These are phyloP conservation scores for Amanita inopinata DNA, from an alignment of 768 basidiomycete genomes.

Conservation along the genomic window DNA sequence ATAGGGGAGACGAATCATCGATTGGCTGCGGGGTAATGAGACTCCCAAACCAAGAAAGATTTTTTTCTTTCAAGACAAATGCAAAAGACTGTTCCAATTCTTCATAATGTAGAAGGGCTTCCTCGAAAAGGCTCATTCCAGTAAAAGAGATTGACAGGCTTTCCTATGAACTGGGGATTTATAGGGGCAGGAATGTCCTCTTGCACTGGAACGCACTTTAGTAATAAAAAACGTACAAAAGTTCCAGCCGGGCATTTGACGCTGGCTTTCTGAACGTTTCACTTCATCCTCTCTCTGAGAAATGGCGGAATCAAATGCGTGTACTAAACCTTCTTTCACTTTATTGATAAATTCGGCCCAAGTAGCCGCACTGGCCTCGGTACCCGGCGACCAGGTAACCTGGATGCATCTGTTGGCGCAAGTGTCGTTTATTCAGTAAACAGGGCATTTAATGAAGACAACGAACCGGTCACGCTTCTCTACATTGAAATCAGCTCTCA, in stretches of 20 bases:
- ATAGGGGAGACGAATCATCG: slow-evolving; percentile 75
- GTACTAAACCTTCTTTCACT: slow-evolving; percentile 83
- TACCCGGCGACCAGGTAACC: slow-evolving; percentile 63
- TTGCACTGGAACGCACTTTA: slow-evolving; percentile 46
- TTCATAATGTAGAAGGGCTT: slow-evolving; percentile 81
- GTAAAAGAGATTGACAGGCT: slow-evolving; percentile 88
- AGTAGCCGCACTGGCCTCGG: slow-evolving; percentile 57
- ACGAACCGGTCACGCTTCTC: slow-evolving; percentile 78
- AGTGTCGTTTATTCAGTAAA: neutral
- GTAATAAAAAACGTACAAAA: slow-evolving; percentile 95
- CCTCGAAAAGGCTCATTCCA: slow-evolving; percentile 81
- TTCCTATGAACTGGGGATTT: slow-evolving; percentile 49
- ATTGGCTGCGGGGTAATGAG: slow-evolving; percentile 58
- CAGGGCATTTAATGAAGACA: neutral
- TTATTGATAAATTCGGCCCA: slow-evolving; percentile 88
- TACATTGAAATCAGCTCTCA: slow-evolving; percentile 84
- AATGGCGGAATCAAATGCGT: slow-evolving; percentile 74
- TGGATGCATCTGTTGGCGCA: slow-evolving; percentile 60
- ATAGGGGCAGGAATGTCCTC: slow-evolving; percentile 1
- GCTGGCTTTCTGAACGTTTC: slow-evolving; percentile 77
- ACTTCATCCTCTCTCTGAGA: slow-evolving; percentile 84
- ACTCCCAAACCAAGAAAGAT: slow-evolving; percentile 87
- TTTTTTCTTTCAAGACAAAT: slow-evolving; percentile 65
- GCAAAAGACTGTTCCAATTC: slow-evolving; percentile 85
- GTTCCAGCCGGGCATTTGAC: slow-evolving; percentile 95